Evolutionary conservation across 2,329 filamentous ascomycete species (phyloP).

Genomic region (Ophiocordyceps robertsii): DNA sequence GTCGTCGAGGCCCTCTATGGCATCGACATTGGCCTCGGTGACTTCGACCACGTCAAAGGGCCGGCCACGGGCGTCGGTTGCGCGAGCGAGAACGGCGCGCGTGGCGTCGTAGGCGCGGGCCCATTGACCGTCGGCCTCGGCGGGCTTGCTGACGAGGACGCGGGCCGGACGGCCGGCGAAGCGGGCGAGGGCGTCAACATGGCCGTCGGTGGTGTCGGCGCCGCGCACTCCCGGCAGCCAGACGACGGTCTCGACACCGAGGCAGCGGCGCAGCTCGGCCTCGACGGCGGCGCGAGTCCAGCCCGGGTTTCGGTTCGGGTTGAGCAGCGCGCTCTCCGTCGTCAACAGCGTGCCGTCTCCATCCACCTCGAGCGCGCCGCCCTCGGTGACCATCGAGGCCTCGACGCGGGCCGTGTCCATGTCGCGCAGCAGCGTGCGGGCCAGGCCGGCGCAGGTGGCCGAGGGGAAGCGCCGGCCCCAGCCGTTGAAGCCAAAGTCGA

Average conservation of each 20-base stretch:
- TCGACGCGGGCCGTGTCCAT: not conserved
- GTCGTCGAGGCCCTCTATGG: not conserved
- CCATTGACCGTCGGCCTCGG: not conserved
- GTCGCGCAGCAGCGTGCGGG: constrained; percentile 2
- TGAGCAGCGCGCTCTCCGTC: constrained; percentile 15
- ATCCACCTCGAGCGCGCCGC: constrained; percentile 14
- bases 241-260: constrained; percentile 13
- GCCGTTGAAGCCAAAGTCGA: constrained; percentile 15
- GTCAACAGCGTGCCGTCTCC: constrained; percentile 14
- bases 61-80: constrained; percentile 10
- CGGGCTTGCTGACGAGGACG: constrained; percentile 10
- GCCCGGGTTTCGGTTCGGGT: constrained; percentile 14
- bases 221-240: constrained; percentile 12
- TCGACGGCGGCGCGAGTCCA: constrained; percentile 9
- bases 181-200: constrained; percentile 14
- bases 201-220: constrained; percentile 13
- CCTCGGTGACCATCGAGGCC: constrained; percentile 8
- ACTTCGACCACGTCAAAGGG: constrained; percentile 10
- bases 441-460: constrained; percentile 4
- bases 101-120: constrained; percentile 11
- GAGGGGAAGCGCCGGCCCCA: constrained; percentile 12
- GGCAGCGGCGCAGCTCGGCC: constrained; percentile 6
- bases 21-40: constrained; percentile 7
- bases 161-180: constrained; percentile 12
- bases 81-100: constrained; percentile 4